Conservation (phyloP, 805 yeast species). For the Barnettozyma californica region DNA sequence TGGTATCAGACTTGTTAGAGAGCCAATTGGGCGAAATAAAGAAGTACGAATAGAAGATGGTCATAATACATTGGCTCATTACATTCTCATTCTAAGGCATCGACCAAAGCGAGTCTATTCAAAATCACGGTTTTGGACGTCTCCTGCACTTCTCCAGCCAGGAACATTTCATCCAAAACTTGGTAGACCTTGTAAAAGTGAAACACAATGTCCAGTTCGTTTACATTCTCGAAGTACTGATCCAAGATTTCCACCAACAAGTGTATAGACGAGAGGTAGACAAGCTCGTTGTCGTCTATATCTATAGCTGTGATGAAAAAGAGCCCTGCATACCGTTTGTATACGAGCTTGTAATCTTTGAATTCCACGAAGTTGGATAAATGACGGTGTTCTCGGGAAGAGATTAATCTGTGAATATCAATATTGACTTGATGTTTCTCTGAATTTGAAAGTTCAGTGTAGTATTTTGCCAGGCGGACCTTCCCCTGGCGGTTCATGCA, state of each 20-base stretch:
- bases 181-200: slow-evolving; percentile 81
- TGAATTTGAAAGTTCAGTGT: slow-evolving; percentile 36
- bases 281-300: slow-evolving; percentile 72
- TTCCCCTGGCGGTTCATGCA: slow-evolving; percentile 94
- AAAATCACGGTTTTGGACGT: slow-evolving; percentile 67
- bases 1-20: slow-evolving; percentile 14
- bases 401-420: slow-evolving; percentile 73
- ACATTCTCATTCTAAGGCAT: slow-evolving; percentile 45
- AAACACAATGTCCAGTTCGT: slow-evolving; percentile 85
- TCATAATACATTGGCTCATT: neutral
- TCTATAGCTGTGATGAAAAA: slow-evolving; percentile 85
- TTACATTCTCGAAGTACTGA: slow-evolving; percentile 80
- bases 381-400: slow-evolving; percentile 76
- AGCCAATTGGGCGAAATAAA: neutral
- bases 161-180: slow-evolving; percentile 79
- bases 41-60: neutral
- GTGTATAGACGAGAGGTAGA: slow-evolving; percentile 79
- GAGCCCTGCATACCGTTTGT: slow-evolving; percentile 87
- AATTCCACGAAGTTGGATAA: slow-evolving; percentile 80
- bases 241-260: slow-evolving; percentile 86
- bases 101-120: slow-evolving; percentile 59
- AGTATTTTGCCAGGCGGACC: slow-evolving; percentile 83
- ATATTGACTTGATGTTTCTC: slow-evolving; percentile 45
- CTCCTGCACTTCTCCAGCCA: slow-evolving; percentile 90
- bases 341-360: slow-evolving; percentile 58